Evolutionary conservation across 495 filamentous ascomycete genomes (phyloP).

Genomic region (Echria macrotheca): DNA sequence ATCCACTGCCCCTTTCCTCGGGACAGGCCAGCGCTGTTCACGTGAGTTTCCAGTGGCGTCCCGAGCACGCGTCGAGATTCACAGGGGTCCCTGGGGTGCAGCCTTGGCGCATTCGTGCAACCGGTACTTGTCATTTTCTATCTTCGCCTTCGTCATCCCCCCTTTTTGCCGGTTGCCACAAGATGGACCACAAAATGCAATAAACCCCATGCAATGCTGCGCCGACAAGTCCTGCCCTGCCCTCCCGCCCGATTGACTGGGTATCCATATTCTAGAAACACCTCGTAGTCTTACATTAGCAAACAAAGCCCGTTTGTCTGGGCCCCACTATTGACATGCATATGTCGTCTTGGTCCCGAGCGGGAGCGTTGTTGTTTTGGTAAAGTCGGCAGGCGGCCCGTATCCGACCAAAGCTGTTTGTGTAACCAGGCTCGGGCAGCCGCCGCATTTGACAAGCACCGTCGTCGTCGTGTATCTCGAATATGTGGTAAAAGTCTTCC

Average conservation of each 20-base stretch:
- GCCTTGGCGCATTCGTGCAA: too few species aligned
- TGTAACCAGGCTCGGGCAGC: constrained; percentile 21
- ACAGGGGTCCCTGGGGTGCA: too few species aligned
- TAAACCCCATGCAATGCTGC: not conserved
- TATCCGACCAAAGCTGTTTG: constrained; percentile 23
- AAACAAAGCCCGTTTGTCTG: too few species aligned
- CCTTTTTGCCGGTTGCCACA: not conserved
- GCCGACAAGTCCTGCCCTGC: not conserved
- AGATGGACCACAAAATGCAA: not conserved
- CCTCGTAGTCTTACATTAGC: not conserved
- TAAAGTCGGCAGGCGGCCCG: constrained; percentile 22
- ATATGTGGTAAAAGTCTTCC: constrained; percentile 22
- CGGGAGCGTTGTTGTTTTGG: constrained; percentile 23
- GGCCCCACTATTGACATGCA: constrained; percentile 14
- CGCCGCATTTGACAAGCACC: constrained; percentile 16
- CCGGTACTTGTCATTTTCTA: too few species aligned
- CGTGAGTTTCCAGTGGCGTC: too few species aligned
- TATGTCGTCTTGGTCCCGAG: constrained; percentile 26
- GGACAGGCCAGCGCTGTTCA: too few species aligned
- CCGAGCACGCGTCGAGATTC: too few species aligned
- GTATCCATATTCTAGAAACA: constrained; percentile 13
- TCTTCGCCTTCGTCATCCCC: too few species aligned
- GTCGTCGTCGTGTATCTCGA: constrained; percentile 22
- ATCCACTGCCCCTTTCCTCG: too few species aligned
- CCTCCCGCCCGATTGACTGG: constrained; percentile 2